Evolutionary conservation across 257 asterid species (phyloP), one percentile per base, ranked within the genome.

Genomic region (Nicotiana noctiflora): DNA sequence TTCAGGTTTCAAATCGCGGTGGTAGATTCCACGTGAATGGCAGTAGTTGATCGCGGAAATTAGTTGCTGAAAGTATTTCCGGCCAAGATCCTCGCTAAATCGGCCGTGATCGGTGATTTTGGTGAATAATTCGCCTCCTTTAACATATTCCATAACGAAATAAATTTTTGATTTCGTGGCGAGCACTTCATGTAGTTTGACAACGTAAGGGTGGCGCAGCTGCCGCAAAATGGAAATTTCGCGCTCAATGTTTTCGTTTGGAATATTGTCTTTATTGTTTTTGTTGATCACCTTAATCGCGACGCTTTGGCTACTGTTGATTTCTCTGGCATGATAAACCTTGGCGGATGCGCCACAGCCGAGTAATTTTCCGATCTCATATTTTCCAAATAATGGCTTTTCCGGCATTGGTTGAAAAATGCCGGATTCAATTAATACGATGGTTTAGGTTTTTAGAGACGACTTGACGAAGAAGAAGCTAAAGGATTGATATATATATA

Each of bases 261-360:
- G 61, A 49, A 86, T 82, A 44, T 86, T 82, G 19, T 75, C 82
- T 0, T 76, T 52, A 40, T 84, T 87, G 74, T 86, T 89, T 88
- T 95, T 95, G 83, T 84, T 89, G 55, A 95, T 84, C 25, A 95
- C 85, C 37, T 95, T 93, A 1, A 95, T 80, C 1, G 98, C 98
- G 2, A 93, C 94, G 80, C 97, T 95, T 15, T 86, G 93, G 10
- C 98, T 96, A 64, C 85, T 89, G 25, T 81, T 76, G 25, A 92
- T 75, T 14, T 92, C 89, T n/a, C 97, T 82, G 7, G 96, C 99
- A 60, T 93, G 96, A 82, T 92, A 95, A 11, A 95, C 99, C 51
- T 95, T 95, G 6, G 98, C 98, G 34, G 91, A 95, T 5, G 97
- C 99, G 27, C 97, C 99, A 81, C 99, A 92, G 6, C 99, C 99